Percentiles rank a stretch among this genome's conserved stretches.
These are phyloP conservation scores for Penicillium psychrosexuale DNA, from an alignment of 2,329 filamentous ascomycete species.

Conservation along the genomic window DNA sequence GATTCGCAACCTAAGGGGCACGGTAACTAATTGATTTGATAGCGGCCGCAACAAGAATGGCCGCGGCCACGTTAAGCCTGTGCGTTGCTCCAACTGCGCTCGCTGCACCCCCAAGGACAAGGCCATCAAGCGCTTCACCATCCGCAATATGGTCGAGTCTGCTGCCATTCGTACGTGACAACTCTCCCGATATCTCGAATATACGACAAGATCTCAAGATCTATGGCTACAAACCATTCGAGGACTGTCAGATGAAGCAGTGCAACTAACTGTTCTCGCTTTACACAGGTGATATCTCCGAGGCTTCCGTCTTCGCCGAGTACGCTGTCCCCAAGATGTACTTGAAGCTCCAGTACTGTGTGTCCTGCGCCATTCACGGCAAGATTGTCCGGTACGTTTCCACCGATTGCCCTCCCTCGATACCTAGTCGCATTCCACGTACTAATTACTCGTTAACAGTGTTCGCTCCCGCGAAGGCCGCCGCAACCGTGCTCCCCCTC, in stretches of 20 bases:
- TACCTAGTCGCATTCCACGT: background rate
- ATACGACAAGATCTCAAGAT: background rate
- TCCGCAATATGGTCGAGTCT: slow-evolving; percentile 99
- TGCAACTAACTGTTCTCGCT: slow-evolving; percentile 10
- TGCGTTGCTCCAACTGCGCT: slow-evolving; percentile 86
- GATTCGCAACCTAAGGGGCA: slow-evolving; percentile 13
- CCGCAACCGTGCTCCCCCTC: slow-evolving; percentile 97
- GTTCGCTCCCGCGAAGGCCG: slow-evolving; percentile 95
- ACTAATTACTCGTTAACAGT: slow-evolving; percentile 52
- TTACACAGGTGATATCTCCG: slow-evolving; percentile 96
- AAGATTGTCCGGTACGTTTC: slow-evolving; percentile 98
- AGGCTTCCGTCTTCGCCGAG: slow-evolving; percentile 98
- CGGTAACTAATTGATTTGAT: slow-evolving; percentile 29
- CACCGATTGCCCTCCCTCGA: background rate
- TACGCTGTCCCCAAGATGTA: slow-evolving; percentile 99
- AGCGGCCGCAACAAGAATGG: slow-evolving; percentile 99
- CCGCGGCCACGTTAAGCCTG: slow-evolving; percentile 99
- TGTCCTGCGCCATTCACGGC: slow-evolving; percentile 99
- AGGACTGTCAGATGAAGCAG: background rate
- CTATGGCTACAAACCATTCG: background rate
- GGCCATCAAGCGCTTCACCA: slow-evolving; percentile 99
- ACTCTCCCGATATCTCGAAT: slow-evolving; percentile 14
- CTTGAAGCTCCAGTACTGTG: slow-evolving; percentile 99
- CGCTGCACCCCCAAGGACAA: slow-evolving; percentile 98
- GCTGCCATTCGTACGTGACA: slow-evolving; percentile 91